Evolutionary conservation across 345 rosid species (phyloP).

Genomic region (Acer negundo): DNA sequence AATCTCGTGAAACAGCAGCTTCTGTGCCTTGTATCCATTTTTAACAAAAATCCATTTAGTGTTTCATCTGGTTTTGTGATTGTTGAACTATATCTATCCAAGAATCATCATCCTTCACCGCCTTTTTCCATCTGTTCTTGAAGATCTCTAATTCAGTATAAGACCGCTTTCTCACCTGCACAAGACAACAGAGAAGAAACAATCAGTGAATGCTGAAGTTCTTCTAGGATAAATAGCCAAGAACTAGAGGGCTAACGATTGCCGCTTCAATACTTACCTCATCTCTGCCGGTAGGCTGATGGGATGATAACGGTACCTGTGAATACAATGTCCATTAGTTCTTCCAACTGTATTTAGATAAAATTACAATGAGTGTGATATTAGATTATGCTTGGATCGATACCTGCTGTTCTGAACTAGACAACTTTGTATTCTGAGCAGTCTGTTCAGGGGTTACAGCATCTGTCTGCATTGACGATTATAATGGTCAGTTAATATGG

Average conservation of each 20-base stretch:
- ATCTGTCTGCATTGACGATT: constrained; percentile 29
- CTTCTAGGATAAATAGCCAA: neutral
- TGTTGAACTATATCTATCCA: constrained; percentile 49
- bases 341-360: neutral
- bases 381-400: constrained; percentile 1
- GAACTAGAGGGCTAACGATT: neutral
- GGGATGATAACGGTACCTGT: constrained; percentile 29
- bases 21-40: neutral
- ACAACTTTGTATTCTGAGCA: neutral
- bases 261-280: constrained; percentile 41
- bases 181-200: constrained; percentile 4
- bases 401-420: constrained; percentile 11
- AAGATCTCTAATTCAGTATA: constrained; percentile 53
- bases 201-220: neutral
- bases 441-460: constrained; percentile 19
- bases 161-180: constrained; percentile 52
- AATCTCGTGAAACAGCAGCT: neutral
- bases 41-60: neutral
- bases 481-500: neutral
- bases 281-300: constrained; percentile 41
- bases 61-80: constrained; percentile 7
- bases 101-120: constrained; percentile 59
- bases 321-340: constrained; percentile 15
- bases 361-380: neutral
- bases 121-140: constrained; percentile 69